These are phyloP conservation scores for Penicillium verrucosum DNA, from an alignment of 2,329 filamentous ascomycete genomes.

Conservation along the genomic window DNA sequence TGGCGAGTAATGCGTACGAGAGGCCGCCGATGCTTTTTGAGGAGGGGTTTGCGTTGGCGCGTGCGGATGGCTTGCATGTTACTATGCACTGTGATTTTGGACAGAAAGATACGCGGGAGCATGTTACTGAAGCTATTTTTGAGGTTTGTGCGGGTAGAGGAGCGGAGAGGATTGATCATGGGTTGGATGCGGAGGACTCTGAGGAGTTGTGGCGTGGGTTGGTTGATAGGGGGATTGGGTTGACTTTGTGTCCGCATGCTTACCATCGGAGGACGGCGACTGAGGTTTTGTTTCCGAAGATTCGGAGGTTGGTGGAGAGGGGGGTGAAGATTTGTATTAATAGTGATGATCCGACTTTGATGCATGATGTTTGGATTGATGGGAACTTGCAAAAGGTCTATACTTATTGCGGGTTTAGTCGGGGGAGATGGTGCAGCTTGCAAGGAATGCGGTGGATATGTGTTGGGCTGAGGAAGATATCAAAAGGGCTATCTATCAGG, in stretches of 20 bases:
- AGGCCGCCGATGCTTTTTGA: slow-evolving; percentile 48
- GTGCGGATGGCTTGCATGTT: slow-evolving; percentile 29
- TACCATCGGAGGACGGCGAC: slow-evolving; percentile 42
- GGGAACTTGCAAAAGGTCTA: slow-evolving; percentile 48
- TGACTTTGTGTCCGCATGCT: slow-evolving; percentile 45
- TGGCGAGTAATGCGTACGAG: slow-evolving; percentile 49
- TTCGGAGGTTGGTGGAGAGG: slow-evolving; percentile 43
- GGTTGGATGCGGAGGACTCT: slow-evolving; percentile 39
- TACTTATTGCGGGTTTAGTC: slow-evolving; percentile 41
- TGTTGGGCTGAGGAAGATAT: slow-evolving; percentile 46
- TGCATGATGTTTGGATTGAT: slow-evolving; percentile 51
- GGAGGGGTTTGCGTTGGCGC: slow-evolving; percentile 33
- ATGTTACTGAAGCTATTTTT: slow-evolving; percentile 41
- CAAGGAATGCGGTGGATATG: slow-evolving; percentile 45
- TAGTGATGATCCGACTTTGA: slow-evolving; percentile 51
- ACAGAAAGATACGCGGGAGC: slow-evolving; percentile 47
- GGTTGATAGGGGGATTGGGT: slow-evolving; percentile 32
- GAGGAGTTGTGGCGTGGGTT: slow-evolving; percentile 35
- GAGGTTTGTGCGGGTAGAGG: slow-evolving; percentile 30
- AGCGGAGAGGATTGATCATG: slow-evolving; percentile 44
- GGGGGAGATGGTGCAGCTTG: slow-evolving; percentile 45
- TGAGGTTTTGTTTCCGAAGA: slow-evolving; percentile 45
- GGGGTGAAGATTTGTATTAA: slow-evolving; percentile 50
- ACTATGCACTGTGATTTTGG: slow-evolving; percentile 54
- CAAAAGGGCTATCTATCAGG: slow-evolving; percentile 29